A percentile compares a stretch with the other conserved stretches of the same genome.
phyloP scores from a whole-genome alignment of 2,329 filamentous ascomycete species.

The Anthostomella pinea region DNA sequence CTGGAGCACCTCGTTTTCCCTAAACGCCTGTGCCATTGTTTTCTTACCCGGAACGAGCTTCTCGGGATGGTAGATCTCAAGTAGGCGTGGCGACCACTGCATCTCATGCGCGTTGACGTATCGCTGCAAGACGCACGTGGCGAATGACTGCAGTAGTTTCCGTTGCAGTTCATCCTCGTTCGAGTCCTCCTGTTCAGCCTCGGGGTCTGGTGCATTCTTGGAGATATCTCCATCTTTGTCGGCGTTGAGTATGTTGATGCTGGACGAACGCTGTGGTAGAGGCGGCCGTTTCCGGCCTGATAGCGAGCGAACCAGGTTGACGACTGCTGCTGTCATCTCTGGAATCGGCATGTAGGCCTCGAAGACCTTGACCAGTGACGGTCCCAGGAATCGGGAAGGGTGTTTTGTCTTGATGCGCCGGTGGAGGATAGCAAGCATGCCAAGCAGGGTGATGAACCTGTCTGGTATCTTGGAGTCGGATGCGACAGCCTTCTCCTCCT shows the following conservation, averaged over 20 bases:
- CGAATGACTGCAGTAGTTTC: conserved; percentile 69
- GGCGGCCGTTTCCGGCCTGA: conserved; percentile 64
- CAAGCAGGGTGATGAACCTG: conserved; percentile 67
- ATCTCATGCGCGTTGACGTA: conserved; percentile 63
- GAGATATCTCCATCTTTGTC: conserved; percentile 53
- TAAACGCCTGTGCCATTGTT: conserved; percentile 63
- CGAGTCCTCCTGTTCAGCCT: conserved; percentile 52
- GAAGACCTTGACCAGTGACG: conserved; percentile 70
- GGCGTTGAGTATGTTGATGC: conserved; percentile 52
- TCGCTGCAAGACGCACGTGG: conserved; percentile 73
- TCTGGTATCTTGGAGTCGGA: conserved; percentile 27
- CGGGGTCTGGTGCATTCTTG: conserved; percentile 60
- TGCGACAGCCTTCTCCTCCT: conserved; percentile 37
- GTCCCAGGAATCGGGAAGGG: conserved; percentile 75
- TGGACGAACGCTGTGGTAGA: conserved; percentile 58
- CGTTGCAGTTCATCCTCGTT: conserved; percentile 61
- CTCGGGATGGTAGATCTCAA: conserved; percentile 66
- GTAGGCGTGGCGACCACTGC: conserved; percentile 61
- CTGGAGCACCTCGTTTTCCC: conserved; percentile 59
- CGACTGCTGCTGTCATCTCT: conserved; percentile 66
- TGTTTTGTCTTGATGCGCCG: conserved; percentile 72
- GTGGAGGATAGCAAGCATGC: conserved; percentile 71
- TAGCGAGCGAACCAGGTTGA: conserved; percentile 68
- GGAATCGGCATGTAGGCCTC: conserved; percentile 62
- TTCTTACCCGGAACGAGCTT: conserved; percentile 59